These are phyloP conservation scores for Nothophoma quercina DNA, from an alignment of 2,329 filamentous ascomycete species.

Conservation along the genomic window DNA sequence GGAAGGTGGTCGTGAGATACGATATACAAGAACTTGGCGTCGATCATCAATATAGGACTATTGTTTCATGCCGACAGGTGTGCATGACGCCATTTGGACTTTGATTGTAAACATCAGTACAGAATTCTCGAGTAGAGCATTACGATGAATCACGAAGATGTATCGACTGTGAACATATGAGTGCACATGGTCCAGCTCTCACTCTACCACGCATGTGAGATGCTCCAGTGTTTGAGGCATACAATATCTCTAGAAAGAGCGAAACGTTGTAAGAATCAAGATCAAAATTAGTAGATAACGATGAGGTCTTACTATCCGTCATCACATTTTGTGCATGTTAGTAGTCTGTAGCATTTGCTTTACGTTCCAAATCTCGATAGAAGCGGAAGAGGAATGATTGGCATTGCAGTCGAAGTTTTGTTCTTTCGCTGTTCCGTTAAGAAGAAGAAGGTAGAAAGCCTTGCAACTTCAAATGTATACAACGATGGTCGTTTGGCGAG, in stretches of 20 bases:
- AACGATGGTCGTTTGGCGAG: conserved; percentile 23
- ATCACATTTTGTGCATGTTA: not conserved
- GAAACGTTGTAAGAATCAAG: too few relatives aligned
- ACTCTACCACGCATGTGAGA: too few relatives aligned
- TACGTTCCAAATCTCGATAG: conserved; percentile 20
- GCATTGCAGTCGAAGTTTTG: conserved; percentile 35
- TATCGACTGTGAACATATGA: too few relatives aligned
- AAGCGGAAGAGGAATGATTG: conserved; percentile 49
- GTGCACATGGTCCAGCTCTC: too few relatives aligned
- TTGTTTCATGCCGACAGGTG: conserved; percentile 1
- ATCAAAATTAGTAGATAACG: too few relatives aligned
- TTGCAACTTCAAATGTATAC: conserved; percentile 38
- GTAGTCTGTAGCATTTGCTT: conserved; percentile 11
- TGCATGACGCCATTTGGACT: too few relatives aligned
- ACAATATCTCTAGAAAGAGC: too few relatives aligned
- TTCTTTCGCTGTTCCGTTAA: conserved; percentile 50
- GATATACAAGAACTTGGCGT: not conserved
- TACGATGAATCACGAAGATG: too few relatives aligned
- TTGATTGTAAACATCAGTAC: too few relatives aligned
- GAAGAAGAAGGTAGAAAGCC: conserved; percentile 39
- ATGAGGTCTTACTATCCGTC: too few relatives aligned
- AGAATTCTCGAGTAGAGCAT: too few relatives aligned
- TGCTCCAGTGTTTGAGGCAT: too few relatives aligned
- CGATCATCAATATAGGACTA: conserved; percentile 2
- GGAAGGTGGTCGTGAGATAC: conserved; percentile 2